phyloP scores from a whole-genome alignment of 2,329 filamentous ascomycete species.

The Aphanoascus verrucosus region DNA sequence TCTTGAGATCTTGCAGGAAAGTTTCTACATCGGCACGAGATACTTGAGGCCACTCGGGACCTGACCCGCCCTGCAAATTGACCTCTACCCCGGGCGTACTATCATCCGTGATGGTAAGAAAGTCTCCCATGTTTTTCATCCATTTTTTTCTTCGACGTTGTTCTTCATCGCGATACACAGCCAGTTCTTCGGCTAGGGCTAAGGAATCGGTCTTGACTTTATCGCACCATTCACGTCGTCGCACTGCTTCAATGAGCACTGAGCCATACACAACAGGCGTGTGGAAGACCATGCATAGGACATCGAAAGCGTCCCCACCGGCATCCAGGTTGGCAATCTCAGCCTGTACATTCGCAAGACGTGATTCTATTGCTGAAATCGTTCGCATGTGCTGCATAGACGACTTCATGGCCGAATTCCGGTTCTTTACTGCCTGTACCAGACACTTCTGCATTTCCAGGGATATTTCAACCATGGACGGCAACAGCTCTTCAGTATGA shows the following conservation, averaged over 20 bases:
- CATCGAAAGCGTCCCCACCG: slow-evolving; percentile 71
- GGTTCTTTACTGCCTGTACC: slow-evolving; percentile 46
- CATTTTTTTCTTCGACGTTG: slow-evolving; percentile 78
- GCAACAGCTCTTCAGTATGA: slow-evolving; percentile 54
- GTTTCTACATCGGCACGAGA: slow-evolving; percentile 64
- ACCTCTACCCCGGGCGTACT: slow-evolving; percentile 71
- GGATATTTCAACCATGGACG: slow-evolving; percentile 48
- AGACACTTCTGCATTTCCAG: slow-evolving; percentile 44
- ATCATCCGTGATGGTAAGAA: slow-evolving; percentile 55
- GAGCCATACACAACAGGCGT: slow-evolving; percentile 85
- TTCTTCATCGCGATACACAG: slow-evolving; percentile 84
- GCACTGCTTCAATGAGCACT: slow-evolving; percentile 72
- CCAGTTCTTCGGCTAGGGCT: slow-evolving; percentile 84
- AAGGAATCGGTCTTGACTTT: slow-evolving; percentile 82
- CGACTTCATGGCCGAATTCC: slow-evolving; percentile 56
- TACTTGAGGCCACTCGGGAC: slow-evolving; percentile 68
- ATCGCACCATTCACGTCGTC: slow-evolving; percentile 79
- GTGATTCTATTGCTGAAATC: slow-evolving; percentile 68
- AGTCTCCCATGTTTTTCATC: slow-evolving; percentile 72
- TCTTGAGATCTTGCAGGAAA: slow-evolving; percentile 57
- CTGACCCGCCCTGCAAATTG: slow-evolving; percentile 62
- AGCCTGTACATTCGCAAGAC: slow-evolving; percentile 59
- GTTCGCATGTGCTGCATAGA: slow-evolving; percentile 67
- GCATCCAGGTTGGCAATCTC: slow-evolving; percentile 62
- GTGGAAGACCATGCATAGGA: slow-evolving; percentile 67